A percentile compares a stretch with the other conserved stretches of the same genome.
Evolutionary conservation across 257 asterid genomes (phyloP).

Genomic region (Jasminum sambac): DNA sequence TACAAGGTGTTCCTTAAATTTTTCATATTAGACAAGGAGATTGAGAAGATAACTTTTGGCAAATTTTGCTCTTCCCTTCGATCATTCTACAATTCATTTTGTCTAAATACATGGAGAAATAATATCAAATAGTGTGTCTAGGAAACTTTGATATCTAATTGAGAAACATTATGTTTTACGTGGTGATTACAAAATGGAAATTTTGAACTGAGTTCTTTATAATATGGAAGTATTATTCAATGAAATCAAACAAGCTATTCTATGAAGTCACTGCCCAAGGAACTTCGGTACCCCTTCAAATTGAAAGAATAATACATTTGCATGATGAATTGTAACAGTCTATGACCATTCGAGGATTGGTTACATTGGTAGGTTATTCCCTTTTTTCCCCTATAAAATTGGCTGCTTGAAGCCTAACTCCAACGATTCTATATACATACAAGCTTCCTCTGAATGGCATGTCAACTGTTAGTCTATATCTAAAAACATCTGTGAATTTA

Average conservation of each 20-base stretch:
- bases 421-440: not conserved
- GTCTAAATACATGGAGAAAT: not conserved
- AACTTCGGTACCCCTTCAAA: not conserved
- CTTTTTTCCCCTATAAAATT: not conserved
- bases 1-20: slow-evolving; percentile 43
- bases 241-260: not conserved
- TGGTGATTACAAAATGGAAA: not conserved
- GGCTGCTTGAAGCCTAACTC: not conserved
- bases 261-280: not conserved
- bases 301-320: not conserved
- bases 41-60: slow-evolving; percentile 11
- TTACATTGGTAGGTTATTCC: not conserved
- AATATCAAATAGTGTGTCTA: not conserved
- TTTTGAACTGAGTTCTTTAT: not conserved
- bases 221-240: not conserved
- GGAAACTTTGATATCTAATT: not conserved
- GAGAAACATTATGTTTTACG: not conserved
- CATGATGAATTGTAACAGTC: too few relatives aligned
- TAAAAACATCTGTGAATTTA: not conserved
- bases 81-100: slow-evolving; percentile 11
- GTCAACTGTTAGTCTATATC: not conserved
- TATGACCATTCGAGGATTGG: too few relatives aligned
- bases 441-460: not conserved
- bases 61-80: not conserved
- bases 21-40: not conserved